Percentiles rank a stretch among this genome's conserved stretches.
phyloP scores from a whole-genome alignment of 2,329 filamentous ascomycete species.

The Fusarium succisae region DNA sequence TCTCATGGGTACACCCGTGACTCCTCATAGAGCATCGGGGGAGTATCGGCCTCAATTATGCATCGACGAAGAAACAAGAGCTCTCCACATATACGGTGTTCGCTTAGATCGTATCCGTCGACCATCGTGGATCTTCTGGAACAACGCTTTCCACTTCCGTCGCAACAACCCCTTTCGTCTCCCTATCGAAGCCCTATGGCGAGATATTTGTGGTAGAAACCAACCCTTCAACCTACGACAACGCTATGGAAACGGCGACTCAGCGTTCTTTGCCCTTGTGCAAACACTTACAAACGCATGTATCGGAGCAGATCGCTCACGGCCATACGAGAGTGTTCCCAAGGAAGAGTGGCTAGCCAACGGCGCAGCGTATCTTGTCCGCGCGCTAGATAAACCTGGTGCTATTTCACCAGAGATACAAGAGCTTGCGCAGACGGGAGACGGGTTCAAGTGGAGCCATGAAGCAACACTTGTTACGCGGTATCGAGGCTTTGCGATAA shows the following conservation, averaged over 20 bases:
- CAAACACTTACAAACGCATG: constrained; percentile 50
- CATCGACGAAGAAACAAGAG: constrained; percentile 37
- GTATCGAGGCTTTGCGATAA: constrained; percentile 47
- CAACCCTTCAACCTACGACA: constrained; percentile 39
- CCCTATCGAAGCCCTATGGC: constrained; percentile 47
- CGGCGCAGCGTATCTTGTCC: constrained; percentile 47
- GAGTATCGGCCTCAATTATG: constrained; percentile 39
- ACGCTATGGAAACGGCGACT: constrained; percentile 40
- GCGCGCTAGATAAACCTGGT: constrained; percentile 17
- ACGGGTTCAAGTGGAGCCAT: constrained; percentile 49
- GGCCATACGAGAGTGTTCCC: constrained; percentile 39
- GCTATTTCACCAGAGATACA: constrained; percentile 36
- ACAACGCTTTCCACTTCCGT: constrained; percentile 45
- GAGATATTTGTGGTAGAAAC: constrained; percentile 37
- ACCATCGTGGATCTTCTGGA: constrained; percentile 44
- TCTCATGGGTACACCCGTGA: constrained; percentile 45
- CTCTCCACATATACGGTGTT: constrained; percentile 44
- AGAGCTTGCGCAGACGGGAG: constrained; percentile 40
- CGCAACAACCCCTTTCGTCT: constrained; percentile 8
- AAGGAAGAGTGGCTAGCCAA: constrained; percentile 44
- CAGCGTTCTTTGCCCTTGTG: constrained; percentile 47
- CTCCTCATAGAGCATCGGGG: constrained; percentile 45
- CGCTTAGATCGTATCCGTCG: constrained; percentile 40
- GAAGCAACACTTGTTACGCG: constrained; percentile 49
- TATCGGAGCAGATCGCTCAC: constrained; percentile 42